phyloP scores from a whole-genome alignment of 139 green algal species.

The Chlorella sp. region DNA sequence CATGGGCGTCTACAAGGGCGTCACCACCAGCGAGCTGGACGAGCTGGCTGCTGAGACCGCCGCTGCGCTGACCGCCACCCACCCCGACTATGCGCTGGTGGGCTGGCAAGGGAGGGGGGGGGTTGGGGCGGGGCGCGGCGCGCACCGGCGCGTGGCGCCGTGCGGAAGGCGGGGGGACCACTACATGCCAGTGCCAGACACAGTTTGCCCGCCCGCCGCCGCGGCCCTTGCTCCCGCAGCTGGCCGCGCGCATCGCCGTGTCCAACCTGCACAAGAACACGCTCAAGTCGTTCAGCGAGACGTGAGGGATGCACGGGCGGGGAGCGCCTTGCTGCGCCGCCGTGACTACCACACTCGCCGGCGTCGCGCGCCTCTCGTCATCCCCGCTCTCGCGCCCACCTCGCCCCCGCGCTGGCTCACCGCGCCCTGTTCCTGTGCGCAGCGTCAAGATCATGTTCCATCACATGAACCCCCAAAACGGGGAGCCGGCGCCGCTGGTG shows the following conservation, averaged over 20 bases:
- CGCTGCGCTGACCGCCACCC: constrained; percentile 94
- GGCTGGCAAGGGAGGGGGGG: too few species aligned
- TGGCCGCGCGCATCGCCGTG: constrained; percentile 96
- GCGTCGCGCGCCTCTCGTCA: neutral
- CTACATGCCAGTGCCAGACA: too few species aligned
- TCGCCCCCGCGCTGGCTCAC: neutral
- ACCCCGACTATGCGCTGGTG: constrained; percentile 97
- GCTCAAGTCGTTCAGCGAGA: constrained; percentile 95
- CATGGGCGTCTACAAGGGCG: constrained; percentile 93
- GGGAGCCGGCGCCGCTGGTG: constrained; percentile 80
- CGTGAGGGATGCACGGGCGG: constrained; percentile 55
- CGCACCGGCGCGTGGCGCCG: too few species aligned
- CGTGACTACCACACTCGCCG: neutral
- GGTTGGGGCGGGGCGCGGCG: too few species aligned
- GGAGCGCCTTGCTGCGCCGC: neutral
- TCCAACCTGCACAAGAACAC: constrained; percentile 99
- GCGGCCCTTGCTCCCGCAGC: constrained; percentile 70
- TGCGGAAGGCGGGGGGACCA: too few species aligned
- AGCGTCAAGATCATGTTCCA: constrained; percentile 92
- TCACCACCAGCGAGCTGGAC: constrained; percentile 97
- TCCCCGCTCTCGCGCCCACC: neutral
- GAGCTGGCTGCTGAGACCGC: constrained; percentile 98
- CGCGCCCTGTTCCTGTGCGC: constrained; percentile 2
- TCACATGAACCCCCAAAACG: constrained; percentile 93
- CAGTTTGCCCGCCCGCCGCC: too few species aligned